phyloP scores from a whole-genome alignment of 148 eudicot species.

The Polygonum maritimum region DNA sequence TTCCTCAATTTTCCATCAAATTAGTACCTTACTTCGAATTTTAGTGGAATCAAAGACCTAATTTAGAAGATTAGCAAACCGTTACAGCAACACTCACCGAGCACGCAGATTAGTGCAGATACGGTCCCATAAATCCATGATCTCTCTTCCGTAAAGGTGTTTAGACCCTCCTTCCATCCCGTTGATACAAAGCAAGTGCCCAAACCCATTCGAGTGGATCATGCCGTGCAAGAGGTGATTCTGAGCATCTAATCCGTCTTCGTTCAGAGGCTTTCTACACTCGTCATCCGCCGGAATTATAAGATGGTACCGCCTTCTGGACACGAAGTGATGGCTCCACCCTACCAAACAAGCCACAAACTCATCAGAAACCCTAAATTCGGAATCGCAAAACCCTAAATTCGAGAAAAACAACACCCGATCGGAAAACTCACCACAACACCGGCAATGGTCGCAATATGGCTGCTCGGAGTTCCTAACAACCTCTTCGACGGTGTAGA shows the following conservation, averaged over 20 bases:
- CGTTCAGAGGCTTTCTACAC: conserved; percentile 56
- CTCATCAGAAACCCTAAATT: neutral
- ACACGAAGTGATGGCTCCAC: conserved; percentile 83
- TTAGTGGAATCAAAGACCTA: neutral
- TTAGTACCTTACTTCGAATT: neutral
- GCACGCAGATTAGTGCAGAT: conserved; percentile 63
- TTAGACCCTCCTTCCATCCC: conserved; percentile 80
- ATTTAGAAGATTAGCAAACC: neutral
- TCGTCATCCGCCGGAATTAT: conserved; percentile 64
- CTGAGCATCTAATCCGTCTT: conserved; percentile 40
- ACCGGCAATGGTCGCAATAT: conserved; percentile 76
- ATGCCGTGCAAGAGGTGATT: conserved; percentile 76
- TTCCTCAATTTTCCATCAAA: neutral
- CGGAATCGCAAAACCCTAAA: neutral
- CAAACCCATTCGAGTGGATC: conserved; percentile 84
- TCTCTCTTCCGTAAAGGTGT: conserved; percentile 48
- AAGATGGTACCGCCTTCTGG: conserved; percentile 69
- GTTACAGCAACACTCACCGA: conserved; percentile 28
- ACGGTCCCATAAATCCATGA: conserved; percentile 92
- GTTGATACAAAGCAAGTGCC: conserved; percentile 70
- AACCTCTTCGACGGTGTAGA: conserved; percentile 49
- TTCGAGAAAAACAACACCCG: neutral
- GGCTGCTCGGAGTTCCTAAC: conserved; percentile 28
- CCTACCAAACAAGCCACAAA: conserved; percentile 26
- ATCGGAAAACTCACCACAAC: conserved; percentile 34